Percentiles rank a stretch among this genome's conserved stretches.
Evolutionary conservation across 2,329 filamentous ascomycete genomes (phyloP).

Genomic region (Pseudogymnoascus sp.): DNA sequence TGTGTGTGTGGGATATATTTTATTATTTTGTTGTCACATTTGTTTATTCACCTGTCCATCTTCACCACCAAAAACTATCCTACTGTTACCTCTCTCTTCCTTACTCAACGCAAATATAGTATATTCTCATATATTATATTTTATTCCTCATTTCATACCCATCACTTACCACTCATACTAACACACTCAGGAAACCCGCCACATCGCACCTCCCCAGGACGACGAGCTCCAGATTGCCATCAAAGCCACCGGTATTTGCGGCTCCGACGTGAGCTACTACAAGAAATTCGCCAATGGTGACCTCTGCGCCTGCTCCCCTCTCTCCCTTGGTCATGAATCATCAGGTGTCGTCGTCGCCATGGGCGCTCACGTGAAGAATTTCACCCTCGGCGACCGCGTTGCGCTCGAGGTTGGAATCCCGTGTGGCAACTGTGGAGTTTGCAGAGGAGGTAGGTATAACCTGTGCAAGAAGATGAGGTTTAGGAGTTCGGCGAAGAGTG

Average conservation of each 20-base stretch:
- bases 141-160: slow-evolving; percentile 43
- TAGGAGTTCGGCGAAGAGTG: slow-evolving; percentile 55
- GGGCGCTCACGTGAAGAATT: slow-evolving; percentile 55
- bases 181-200: slow-evolving; percentile 48
- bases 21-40: not conserved
- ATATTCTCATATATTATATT: slow-evolving; percentile 27
- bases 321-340: slow-evolving; percentile 67
- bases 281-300: slow-evolving; percentile 61
- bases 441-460: slow-evolving; percentile 81
- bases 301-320: slow-evolving; percentile 58
- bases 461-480: slow-evolving; percentile 78
- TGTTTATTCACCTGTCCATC: slow-evolving; percentile 47
- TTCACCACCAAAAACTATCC: slow-evolving; percentile 58
- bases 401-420: slow-evolving; percentile 89
- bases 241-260: slow-evolving; percentile 62
- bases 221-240: slow-evolving; percentile 58
- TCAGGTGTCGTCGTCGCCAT: slow-evolving; percentile 70
- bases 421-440: slow-evolving; percentile 71
- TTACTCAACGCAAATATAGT: not conserved
- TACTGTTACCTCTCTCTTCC: slow-evolving; percentile 44
- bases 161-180: slow-evolving; percentile 25
- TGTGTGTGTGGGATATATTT: slow-evolving; percentile 46
- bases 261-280: slow-evolving; percentile 67
- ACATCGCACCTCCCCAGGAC: slow-evolving; percentile 59
- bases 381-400: slow-evolving; percentile 72